These are phyloP conservation scores for Lodderomyces orthopsilosis DNA, from an alignment of 1,139 yeast species.

Conservation along the genomic window DNA sequence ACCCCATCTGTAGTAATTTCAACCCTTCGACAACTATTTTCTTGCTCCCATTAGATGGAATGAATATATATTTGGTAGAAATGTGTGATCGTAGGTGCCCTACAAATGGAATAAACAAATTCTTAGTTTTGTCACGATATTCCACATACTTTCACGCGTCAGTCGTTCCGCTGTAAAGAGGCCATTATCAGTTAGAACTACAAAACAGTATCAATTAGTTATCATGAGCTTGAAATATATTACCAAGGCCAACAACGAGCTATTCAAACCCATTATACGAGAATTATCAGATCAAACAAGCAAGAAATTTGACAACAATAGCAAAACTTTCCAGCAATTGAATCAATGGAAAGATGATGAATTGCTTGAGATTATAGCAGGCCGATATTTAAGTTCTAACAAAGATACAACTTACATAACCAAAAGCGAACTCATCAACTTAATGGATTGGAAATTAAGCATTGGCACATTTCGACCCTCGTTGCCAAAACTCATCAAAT, in stretches of 20 bases:
- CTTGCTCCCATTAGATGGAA: too few relatives aligned
- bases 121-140: too few relatives aligned
- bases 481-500: conserved; percentile 38
- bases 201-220: too few relatives aligned
- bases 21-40: too few relatives aligned
- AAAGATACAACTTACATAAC: conserved; percentile 24
- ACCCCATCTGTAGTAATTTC: too few relatives aligned
- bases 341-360: conserved; percentile 33
- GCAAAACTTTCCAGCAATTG: conserved; percentile 29
- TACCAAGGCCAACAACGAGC: conserved; percentile 9
- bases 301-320: conserved; percentile 18
- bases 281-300: conserved; percentile 17
- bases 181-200: too few relatives aligned
- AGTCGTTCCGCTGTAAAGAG: too few relatives aligned
- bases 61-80: too few relatives aligned
- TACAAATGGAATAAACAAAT: too few relatives aligned
- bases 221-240: conserved; percentile 9
- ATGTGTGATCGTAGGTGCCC: too few relatives aligned
- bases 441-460: conserved; percentile 52
- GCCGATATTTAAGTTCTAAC: conserved; percentile 19
- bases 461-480: conserved; percentile 48
- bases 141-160: too few relatives aligned
- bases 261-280: conserved; percentile 12
- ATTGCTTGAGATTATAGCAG: conserved; percentile 25
- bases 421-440: conserved; percentile 34